Conservation (phyloP, 2,329 filamentous ascomycete genomes). For the Colletotrichum salicis region DNA sequence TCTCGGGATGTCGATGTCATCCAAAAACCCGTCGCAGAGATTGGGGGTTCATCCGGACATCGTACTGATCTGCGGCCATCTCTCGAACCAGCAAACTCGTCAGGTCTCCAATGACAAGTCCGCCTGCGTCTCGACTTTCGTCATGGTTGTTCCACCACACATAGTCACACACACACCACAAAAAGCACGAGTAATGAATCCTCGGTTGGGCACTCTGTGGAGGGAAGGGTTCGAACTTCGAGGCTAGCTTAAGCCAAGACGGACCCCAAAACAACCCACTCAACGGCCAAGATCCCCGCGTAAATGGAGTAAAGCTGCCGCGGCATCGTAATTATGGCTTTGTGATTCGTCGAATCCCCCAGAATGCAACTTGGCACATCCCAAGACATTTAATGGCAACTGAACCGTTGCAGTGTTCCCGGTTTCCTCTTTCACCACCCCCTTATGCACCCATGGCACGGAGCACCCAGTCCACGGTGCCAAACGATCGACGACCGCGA, state of each 20-base stretch:
- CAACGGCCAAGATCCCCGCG: slow-evolving; percentile 4
- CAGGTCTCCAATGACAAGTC: slow-evolving; percentile 4
- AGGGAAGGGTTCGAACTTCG: no score
- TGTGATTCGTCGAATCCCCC: neutral
- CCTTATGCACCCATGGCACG: neutral
- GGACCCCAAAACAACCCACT: no score
- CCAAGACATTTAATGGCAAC: neutral
- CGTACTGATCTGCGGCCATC: neutral
- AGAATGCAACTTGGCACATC: no score
- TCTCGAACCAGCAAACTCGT: neutral
- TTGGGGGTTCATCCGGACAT: slow-evolving; percentile 10
- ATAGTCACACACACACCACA: no score
- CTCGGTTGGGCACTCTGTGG: no score
- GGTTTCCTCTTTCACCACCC: neutral
- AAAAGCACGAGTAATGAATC: slow-evolving; percentile 1
- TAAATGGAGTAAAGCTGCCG: neutral
- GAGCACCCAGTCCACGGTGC: neutral
- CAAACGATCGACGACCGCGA: neutral
- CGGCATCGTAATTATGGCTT: neutral
- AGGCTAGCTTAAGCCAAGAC: neutral
- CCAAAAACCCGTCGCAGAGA: neutral
- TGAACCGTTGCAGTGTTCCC: neutral
- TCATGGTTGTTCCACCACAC: neutral
- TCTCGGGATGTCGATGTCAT: slow-evolving; percentile 13
- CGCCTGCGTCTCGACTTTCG: slow-evolving; percentile 1